These are phyloP conservation scores for Boeremia lycopersici DNA, from an alignment of 2,329 filamentous ascomycete species.

Conservation along the genomic window DNA sequence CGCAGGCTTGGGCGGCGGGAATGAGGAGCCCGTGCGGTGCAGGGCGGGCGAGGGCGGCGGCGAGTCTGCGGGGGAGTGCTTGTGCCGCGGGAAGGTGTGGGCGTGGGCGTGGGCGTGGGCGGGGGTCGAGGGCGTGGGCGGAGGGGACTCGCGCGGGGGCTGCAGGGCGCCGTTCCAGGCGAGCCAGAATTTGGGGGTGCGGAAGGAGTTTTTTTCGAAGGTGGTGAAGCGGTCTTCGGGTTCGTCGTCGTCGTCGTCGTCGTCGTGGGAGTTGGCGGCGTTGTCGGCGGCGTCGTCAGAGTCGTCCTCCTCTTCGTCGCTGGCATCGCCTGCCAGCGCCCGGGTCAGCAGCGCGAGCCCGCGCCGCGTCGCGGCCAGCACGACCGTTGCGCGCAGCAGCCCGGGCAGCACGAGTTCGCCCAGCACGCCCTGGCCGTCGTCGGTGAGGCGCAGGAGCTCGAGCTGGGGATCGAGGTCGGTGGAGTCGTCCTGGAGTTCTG, in stretches of 20 bases:
- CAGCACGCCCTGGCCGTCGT: slow-evolving; percentile 27
- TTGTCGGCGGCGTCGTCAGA: background rate
- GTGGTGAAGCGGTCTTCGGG: slow-evolving; percentile 22
- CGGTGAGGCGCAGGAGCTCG: slow-evolving; percentile 28
- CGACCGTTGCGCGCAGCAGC: slow-evolving; percentile 18
- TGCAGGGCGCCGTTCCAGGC: slow-evolving; percentile 26
- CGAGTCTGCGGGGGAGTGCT: background rate
- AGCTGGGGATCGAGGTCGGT: no score
- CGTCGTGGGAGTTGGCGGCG: background rate
- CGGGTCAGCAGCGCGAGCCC: slow-evolving; percentile 17
- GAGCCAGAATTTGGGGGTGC: slow-evolving; percentile 36
- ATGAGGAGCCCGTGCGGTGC: background rate
- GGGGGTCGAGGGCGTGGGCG: background rate
- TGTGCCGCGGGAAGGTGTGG: background rate
- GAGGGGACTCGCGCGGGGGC: background rate
- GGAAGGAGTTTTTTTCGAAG: slow-evolving; percentile 36
- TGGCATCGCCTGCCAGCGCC: slow-evolving; percentile 3
- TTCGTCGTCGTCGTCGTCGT: slow-evolving; percentile 2
- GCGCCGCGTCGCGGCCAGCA: slow-evolving; percentile 28
- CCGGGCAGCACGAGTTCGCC: slow-evolving; percentile 26
- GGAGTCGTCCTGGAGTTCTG: no score
- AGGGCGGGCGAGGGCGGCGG: slow-evolving; percentile 2
- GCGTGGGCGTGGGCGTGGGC: no score
- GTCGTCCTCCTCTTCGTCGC: slow-evolving; percentile 4
- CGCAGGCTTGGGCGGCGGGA: background rate